phyloP scores from a whole-genome alignment of 164 flowering plant species.

The Santalum album region DNA sequence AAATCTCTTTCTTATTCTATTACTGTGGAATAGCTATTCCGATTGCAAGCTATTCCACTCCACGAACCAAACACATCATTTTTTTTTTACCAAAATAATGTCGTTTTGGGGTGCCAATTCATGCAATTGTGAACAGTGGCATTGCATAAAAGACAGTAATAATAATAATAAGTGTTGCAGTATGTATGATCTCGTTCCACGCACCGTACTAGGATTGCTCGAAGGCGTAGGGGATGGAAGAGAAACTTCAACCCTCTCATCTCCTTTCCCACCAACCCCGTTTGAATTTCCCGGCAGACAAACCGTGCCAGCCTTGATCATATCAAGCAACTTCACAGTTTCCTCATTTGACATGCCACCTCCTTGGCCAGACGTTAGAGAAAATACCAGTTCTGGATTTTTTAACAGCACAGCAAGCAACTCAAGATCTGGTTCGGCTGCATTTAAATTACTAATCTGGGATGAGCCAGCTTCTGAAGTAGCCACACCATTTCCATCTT shows the following conservation, averaged over 20 bases:
- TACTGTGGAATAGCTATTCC: too few species aligned
- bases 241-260: conserved; percentile 48
- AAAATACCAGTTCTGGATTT: conserved; percentile 85
- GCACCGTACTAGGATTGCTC: conserved; percentile 66
- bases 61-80: too few species aligned
- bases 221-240: conserved; percentile 93
- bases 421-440: conserved; percentile 69
- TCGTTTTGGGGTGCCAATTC: background rate
- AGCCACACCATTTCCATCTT: conserved; percentile 7
- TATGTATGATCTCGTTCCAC: conserved; percentile 18
- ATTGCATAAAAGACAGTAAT: background rate
- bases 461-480: conserved; percentile 17
- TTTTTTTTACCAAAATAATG: background rate
- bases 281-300: conserved; percentile 21
- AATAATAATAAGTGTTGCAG: background rate
- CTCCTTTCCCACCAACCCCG: conserved; percentile 19
- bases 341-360: conserved; percentile 50
- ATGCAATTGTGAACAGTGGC: too few species aligned
- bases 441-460: conserved; percentile 8
- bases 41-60: too few species aligned
- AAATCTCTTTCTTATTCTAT: too few species aligned
- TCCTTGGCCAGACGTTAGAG: conserved; percentile 78
- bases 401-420: conserved; percentile 79
- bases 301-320: conserved; percentile 53
- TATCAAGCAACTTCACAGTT: conserved; percentile 70